These are phyloP conservation scores for Neurospora sp. DNA, from an alignment of 495 filamentous ascomycete genomes.

Conservation along the genomic window DNA sequence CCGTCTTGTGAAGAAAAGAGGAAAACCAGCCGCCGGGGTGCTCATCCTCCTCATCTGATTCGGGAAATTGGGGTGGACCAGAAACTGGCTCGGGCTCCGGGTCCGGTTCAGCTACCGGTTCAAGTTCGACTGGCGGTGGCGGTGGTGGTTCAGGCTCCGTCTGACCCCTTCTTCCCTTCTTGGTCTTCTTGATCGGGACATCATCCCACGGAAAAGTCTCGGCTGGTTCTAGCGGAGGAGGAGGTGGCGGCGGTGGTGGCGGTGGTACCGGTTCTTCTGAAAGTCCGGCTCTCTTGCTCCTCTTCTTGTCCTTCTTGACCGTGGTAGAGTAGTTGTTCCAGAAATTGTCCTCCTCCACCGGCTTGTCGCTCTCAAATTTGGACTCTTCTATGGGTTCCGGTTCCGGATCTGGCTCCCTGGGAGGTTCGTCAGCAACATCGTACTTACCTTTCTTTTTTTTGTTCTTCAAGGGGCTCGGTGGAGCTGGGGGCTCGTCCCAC, in stretches of 20 bases:
- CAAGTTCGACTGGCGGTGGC: slow-evolving; percentile 12
- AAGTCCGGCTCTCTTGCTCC: slow-evolving; percentile 3
- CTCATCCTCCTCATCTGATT: slow-evolving; percentile 4
- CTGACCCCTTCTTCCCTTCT: slow-evolving; percentile 17
- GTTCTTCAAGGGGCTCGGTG: slow-evolving; percentile 6
- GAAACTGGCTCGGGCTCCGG: slow-evolving; percentile 12
- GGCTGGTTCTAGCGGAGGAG: background rate
- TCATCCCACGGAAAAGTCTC: background rate
- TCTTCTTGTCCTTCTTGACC: slow-evolving; percentile 7
- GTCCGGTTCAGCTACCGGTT: slow-evolving; percentile 16
- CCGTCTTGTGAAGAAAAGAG: slow-evolving; percentile 12
- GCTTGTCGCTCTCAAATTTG: slow-evolving; percentile 16
- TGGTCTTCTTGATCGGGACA: background rate
- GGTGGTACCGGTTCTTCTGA: background rate
- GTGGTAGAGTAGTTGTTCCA: slow-evolving; percentile 2
- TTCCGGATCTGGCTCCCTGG: slow-evolving; percentile 12
- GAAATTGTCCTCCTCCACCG: slow-evolving; percentile 14
- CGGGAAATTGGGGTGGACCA: background rate
- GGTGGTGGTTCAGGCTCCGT: slow-evolving; percentile 6
- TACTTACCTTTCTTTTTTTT: slow-evolving; percentile 20
- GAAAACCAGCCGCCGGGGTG: slow-evolving; percentile 4
- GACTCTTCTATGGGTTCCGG: slow-evolving; percentile 12
- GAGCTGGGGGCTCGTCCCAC: background rate
- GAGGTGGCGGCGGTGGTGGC: background rate
- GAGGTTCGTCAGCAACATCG: slow-evolving; percentile 3